Base-by-base conservation (phyloP, 2,329 filamentous ascomycete genomes). In the Aspergillus aculeatus region DNA sequence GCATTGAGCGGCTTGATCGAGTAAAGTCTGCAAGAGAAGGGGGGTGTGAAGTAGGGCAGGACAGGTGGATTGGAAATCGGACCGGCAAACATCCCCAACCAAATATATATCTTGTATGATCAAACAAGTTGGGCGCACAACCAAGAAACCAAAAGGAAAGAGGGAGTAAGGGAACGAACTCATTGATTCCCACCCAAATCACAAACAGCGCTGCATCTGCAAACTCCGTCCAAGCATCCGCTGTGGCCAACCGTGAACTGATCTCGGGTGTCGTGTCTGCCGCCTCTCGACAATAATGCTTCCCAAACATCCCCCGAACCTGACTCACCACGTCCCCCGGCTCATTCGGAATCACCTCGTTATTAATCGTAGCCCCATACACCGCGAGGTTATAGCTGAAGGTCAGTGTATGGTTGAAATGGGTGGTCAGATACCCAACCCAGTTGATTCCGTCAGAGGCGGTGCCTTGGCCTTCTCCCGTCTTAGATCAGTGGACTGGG, bases 301-400 rank as follows among this genome's bases (percentile, higher is more conserved):
- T 5, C 14, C 16, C 12, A 19, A 44, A 44, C 16, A 16, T 12
- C 14, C n/a, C 6, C 16, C 4, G 5, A 12, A 61, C 56, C 47
- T 61, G 59, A 16, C 44, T 6, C 6, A 56, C 59, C 4, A 61
- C 16, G n/a, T 61, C 59, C 7, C 35, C 21, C 5, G 51, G 56
- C 1, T 51, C 50, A 4, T 44, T 32, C 0, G 24, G 4, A 9
- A 52, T 21, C 6, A 61, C 14, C 19, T 23, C 7, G 23, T 61
- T 58, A 26, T 61, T 47, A 1, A 61, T 50, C 0, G 59, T 61
- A 14, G 59, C 59, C 4, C 56, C 59, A 35, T 14, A 57, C 10
- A 58, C 55, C 2, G 59, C 59, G 23, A 54, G 47, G n/a, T 61
- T 61, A 47, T 55, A 61, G 55, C 48, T 61, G 23, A 55, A 26